Evolutionary conservation across 2,329 filamentous ascomycete genomes (phyloP).

Genomic region (Ophiocordyceps camponoti-floridani): DNA sequence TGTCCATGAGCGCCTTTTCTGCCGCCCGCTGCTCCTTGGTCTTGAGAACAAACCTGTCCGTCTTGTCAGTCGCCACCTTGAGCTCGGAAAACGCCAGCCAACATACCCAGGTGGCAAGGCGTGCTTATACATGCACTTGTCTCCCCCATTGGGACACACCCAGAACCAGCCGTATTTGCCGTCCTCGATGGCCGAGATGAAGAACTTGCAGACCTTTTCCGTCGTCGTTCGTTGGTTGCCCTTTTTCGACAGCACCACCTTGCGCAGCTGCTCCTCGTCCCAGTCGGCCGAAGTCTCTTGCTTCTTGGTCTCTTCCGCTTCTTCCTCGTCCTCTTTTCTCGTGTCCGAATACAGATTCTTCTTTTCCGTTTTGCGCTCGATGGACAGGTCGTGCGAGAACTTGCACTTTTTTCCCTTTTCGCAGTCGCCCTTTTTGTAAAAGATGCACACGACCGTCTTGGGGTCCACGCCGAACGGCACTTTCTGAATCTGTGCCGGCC

Average conservation of each 20-base stretch:
- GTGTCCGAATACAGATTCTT: constrained; percentile 78
- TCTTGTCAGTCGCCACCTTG: constrained; percentile 7
- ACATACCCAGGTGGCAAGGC: constrained; percentile 83
- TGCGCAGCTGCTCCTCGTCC: constrained; percentile 90
- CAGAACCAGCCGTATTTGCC: constrained; percentile 99
- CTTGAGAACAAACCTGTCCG: constrained; percentile 72
- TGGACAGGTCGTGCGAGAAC: constrained; percentile 78
- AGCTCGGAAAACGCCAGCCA: neutral
- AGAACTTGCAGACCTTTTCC: constrained; percentile 98
- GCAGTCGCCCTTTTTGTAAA: constrained; percentile 92
- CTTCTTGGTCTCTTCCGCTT: constrained; percentile 63
- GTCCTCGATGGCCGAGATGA: constrained; percentile 93
- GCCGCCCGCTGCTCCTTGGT: constrained; percentile 92
- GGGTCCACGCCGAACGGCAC: constrained; percentile 95
- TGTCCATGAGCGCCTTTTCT: constrained; percentile 91
- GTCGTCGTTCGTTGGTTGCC: constrained; percentile 90
- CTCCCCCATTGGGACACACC: constrained; percentile 87
- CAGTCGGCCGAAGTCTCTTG: constrained; percentile 87
- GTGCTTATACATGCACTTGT: constrained; percentile 98
- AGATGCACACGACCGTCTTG: constrained; percentile 91
- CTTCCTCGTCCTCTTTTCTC: constrained; percentile 46
- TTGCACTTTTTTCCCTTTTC: constrained; percentile 98
- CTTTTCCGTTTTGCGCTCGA: constrained; percentile 88
- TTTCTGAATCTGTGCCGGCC: constrained; percentile 90
- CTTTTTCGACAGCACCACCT: constrained; percentile 88